These are phyloP conservation scores for Drechslerella dactyloides DNA, from an alignment of 2,329 filamentous ascomycete genomes.

Conservation along the genomic window DNA sequence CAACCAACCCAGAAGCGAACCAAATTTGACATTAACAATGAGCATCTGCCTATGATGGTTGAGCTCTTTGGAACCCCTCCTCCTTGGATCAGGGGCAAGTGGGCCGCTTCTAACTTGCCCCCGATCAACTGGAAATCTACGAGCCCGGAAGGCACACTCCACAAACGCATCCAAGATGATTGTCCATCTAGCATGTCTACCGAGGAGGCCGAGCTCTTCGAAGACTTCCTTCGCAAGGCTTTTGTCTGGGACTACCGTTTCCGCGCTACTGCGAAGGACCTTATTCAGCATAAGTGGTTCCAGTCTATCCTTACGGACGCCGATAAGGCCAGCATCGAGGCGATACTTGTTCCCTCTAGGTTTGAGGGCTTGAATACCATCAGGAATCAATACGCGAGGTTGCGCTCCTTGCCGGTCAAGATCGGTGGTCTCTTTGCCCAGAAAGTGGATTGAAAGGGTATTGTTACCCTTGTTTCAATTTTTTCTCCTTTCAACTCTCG, in stretches of 20 bases:
- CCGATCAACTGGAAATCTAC: conserved; percentile 27
- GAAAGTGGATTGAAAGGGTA: conserved; percentile 27
- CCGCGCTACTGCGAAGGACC: conserved; percentile 36
- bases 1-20: conserved; percentile 44
- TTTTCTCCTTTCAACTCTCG: background rate
- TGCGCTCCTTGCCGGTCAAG: conserved; percentile 12
- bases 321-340: conserved; percentile 16
- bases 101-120: conserved; percentile 34
- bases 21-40: conserved; percentile 33
- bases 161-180: conserved; percentile 39
- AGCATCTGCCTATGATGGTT: conserved; percentile 49
- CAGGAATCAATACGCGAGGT: conserved; percentile 6
- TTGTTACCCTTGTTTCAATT: background rate
- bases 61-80: conserved; percentile 43
- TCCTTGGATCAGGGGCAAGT: conserved; percentile 34
- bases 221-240: conserved; percentile 42
- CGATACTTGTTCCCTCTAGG: conserved; percentile 2
- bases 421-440: conserved; percentile 11
- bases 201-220: conserved; percentile 25
- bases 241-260: conserved; percentile 44
- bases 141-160: conserved; percentile 25
- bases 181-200: conserved; percentile 27
- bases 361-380: background rate
- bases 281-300: conserved; percentile 45
- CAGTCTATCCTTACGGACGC: conserved; percentile 25